Conservation (phyloP, 139 green algal species). For the Closterium sp. region DNA sequence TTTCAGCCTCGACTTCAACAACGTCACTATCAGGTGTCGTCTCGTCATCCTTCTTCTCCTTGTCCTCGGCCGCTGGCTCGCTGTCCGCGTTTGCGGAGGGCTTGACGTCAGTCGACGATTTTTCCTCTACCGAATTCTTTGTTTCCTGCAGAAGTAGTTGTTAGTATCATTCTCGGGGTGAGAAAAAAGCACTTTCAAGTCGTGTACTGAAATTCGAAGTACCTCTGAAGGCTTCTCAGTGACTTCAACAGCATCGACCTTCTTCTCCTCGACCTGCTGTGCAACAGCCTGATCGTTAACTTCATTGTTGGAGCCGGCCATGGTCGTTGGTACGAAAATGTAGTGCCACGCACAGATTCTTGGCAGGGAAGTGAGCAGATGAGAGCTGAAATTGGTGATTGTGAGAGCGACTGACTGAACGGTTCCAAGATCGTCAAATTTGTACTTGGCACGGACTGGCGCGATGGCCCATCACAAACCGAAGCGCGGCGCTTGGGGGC, state of each 20-base stretch:
- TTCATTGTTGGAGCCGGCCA: neutral
- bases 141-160: neutral
- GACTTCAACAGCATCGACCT: neutral
- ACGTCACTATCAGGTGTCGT: neutral
- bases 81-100: neutral
- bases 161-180: neutral
- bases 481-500: neutral
- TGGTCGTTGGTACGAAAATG: neutral
- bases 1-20: neutral
- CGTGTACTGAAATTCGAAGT: neutral
- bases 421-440: neutral
- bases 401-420: neutral
- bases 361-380: neutral
- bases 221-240: neutral
- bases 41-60: neutral
- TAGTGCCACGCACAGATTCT: too few species aligned
- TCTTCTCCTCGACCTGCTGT: neutral
- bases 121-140: neutral
- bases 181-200: neutral
- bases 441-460: neutral
- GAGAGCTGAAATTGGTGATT: neutral
- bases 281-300: neutral
- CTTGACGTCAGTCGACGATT: neutral
- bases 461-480: neutral
- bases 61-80: neutral